Evolutionary conservation across 805 yeast genomes (phyloP).

Genomic region (Saccharomycopsis lassenensis): DNA sequence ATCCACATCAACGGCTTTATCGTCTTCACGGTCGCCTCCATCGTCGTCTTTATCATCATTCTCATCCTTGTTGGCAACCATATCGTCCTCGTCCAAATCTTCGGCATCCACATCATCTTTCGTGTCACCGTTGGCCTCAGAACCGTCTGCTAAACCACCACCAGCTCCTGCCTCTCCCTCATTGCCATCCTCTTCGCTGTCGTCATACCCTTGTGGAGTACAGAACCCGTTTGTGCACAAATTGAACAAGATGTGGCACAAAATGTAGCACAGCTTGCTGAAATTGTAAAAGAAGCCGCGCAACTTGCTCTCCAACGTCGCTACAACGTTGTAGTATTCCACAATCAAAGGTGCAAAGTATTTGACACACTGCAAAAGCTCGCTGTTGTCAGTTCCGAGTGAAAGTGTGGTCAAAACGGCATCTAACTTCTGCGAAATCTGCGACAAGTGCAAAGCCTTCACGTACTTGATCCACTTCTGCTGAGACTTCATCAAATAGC

Average conservation of each 20-base stretch:
- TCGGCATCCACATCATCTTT: conserved; percentile 84
- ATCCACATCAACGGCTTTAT: conserved; percentile 87
- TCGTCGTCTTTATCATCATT: conserved; percentile 47
- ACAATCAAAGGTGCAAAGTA: conserved; percentile 53
- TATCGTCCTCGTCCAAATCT: conserved; percentile 63
- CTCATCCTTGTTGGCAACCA: conserved; percentile 43
- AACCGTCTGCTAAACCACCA: conserved; percentile 87
- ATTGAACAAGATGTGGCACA: conserved; percentile 44
- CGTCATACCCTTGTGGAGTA: conserved; percentile 65
- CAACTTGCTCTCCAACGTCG: conserved; percentile 43
- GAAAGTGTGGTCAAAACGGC: too few relatives aligned
- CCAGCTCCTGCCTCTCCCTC: conserved; percentile 34
- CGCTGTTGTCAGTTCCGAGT: too few relatives aligned
- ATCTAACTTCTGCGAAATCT: conserved; percentile 26
- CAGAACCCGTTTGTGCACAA: conserved; percentile 82
- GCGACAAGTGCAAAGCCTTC: conserved; percentile 31
- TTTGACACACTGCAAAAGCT: too few relatives aligned
- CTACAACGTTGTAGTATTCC: conserved; percentile 44
- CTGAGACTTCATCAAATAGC: conserved; percentile 54
- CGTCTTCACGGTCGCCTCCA: conserved; percentile 52
- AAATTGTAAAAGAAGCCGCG: conserved; percentile 44
- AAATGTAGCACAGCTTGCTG: conserved; percentile 51
- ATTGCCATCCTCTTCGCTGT: conserved; percentile 48
- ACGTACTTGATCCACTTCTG: conserved; percentile 31
- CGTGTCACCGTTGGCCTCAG: conserved; percentile 63